Evolutionary conservation across 116 monocot genomes (phyloP), one percentile per base, ranked within the genome.

Genomic region (Iris pallida): DNA sequence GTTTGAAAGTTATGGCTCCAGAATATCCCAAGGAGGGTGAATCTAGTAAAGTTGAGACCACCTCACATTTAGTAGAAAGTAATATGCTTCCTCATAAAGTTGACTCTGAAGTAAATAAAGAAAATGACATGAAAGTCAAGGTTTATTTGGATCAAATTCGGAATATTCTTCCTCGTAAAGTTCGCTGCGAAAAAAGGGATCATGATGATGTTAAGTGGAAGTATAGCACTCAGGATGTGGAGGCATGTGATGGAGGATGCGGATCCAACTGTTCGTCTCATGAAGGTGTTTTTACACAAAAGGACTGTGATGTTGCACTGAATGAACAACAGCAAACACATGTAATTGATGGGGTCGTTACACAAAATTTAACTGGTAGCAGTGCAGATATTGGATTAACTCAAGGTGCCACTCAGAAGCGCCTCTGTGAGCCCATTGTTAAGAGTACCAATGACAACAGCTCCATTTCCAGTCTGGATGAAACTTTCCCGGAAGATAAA

Each of bases 1-100:
- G 49, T 51, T 62, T 64, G 3, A 49, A 63, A 49, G 49, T 64
- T 51, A 57, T 52, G 53, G 43, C 68, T 11, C 73, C 69, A n/a
- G 73, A 69, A 12, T 71, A 66, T 57, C 54, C 66, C 14, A 58
- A 48, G 65, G 43, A 42, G 4, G 12, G 57, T 64, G 57, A 15
- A 48, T 7, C 47, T 69, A 43, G 42, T 19, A 45, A 58, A 6
- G 18, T 16, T 53, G 48, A 54, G 8, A 59, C 15, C 43, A 43
- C 18, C 20, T 57, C 47, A 55, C 15, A 61, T 20, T 53, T 44
- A 52, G 16, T 19, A 52, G 40, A 5, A 58, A 58, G 7, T 40
- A 12, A 6, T 58, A 7, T 10, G 7, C 20, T 58, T 58, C 57
- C 9, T 57, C 4, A 7, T 40, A n/a, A 15, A 20, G 47, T 1